These are phyloP conservation scores for Candida mattraensis DNA, from an alignment of 805 yeast species.

Conservation along the genomic window DNA sequence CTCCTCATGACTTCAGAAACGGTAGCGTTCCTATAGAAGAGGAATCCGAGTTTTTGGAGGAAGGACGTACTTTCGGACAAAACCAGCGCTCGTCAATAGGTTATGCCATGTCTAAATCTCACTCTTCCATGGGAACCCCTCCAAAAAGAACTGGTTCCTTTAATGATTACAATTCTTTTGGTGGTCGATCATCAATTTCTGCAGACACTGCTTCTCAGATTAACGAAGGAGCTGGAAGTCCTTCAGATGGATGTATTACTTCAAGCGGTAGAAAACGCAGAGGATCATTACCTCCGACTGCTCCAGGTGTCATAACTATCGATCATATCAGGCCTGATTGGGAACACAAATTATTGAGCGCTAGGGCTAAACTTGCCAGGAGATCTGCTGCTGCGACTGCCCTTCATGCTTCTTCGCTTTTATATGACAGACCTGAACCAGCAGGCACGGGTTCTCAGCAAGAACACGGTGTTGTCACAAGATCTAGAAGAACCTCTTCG, in stretches of 20 bases:
- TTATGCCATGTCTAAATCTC: conserved; percentile 28
- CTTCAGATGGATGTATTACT: background rate
- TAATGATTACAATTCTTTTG: conserved; percentile 7
- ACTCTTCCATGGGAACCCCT: conserved; percentile 29
- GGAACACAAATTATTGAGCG: conserved; percentile 71
- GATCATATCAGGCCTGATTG: conserved; percentile 92
- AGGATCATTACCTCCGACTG: conserved; percentile 62
- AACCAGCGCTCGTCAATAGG: conserved; percentile 23
- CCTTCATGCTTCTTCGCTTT: conserved; percentile 80
- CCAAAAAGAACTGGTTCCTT: conserved; percentile 20
- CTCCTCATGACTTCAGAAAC: conserved; percentile 45
- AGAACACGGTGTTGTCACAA: conserved; percentile 2
- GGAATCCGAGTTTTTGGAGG: conserved; percentile 18
- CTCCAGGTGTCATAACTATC: conserved; percentile 71
- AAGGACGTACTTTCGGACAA: conserved; percentile 5
- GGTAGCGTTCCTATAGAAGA: conserved; percentile 23
- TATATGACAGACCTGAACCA: conserved; percentile 38
- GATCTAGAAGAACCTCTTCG: conserved; percentile 32
- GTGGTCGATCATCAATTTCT: conserved; percentile 3
- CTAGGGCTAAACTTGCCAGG: conserved; percentile 75
- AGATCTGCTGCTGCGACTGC: conserved; percentile 94
- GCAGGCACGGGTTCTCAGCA: conserved; percentile 1
- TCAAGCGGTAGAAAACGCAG: conserved; percentile 35
- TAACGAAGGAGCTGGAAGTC: background rate
- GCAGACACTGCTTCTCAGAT: conserved; percentile 1